Base-by-base conservation (phyloP, 2,329 filamentous ascomycete species). In the Trichoderma asperellum region DNA sequence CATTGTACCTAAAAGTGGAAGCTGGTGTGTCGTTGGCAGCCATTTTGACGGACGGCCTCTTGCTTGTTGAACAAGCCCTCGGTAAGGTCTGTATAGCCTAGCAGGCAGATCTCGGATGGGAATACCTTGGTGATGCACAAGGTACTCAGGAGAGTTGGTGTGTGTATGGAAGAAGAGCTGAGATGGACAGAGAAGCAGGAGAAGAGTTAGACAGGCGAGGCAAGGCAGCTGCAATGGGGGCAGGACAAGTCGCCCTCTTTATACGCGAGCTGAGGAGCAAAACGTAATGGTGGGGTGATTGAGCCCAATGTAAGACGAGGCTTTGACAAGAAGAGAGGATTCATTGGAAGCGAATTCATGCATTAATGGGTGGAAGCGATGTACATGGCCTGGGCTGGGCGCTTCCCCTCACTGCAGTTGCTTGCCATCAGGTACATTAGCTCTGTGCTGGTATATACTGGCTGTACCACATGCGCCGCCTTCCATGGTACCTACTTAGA, bases 1-100 rank as follows among this genome's bases (percentile, higher is more conserved):
- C 86, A 73, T 85, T 81, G 78, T 89, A 89, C 72, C 83, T 83
- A 77, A 81, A 83, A 72, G 83, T 84, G 67, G 82, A 82, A 7
- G 79, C 79, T 40, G 82, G 75, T 71, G 79, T 80, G 56, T 83
- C 78, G 77, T 83, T 77, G 74, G 78, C 78, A 72, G 77, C 79
- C 82, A 85, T 84, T 67, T 71, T 81, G 74, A 49, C 68, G 71
- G 53, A 8, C 12, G 27, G 14, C 14, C 8, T 18, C 29, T 57
- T 58, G 21, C 53, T 34, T 5, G 43, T 53, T 32, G 57, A 32
- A 24, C 40, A 37, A 40, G 18, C 24, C 24, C 16, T 35, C 18
- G n/a, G 16, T 7, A 43, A 14, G 12, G 27, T 18, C 27, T 21
- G 49, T 6, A 43, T 21, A 24, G 18, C 47, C 47, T 2, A 12